Conservation (phyloP, 169 alveolate genomes). For the Plasmodium vivax region DNA sequence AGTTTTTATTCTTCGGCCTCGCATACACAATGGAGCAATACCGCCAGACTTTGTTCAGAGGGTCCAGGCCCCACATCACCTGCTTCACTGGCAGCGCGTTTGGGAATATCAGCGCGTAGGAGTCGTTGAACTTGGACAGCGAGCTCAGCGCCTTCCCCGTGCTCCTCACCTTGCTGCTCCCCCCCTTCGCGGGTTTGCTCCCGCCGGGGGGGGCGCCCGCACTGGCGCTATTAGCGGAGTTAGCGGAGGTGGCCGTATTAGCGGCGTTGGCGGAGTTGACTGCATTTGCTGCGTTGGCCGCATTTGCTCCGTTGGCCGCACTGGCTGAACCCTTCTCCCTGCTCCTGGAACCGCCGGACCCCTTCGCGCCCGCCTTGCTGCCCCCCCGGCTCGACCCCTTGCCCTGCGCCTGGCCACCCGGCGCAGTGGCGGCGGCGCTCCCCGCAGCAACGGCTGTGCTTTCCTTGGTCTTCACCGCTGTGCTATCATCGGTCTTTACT, state of each 20-base stretch:
- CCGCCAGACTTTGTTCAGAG: slow-evolving; percentile 78
- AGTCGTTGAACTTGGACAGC: slow-evolving; percentile 28
- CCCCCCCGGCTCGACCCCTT: neutral
- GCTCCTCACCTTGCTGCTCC: slow-evolving; percentile 17
- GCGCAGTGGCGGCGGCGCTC: neutral
- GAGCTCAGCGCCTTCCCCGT: slow-evolving; percentile 21
- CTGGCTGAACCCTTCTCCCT: neutral
- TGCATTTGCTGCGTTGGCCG: neutral
- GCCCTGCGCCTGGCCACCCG: neutral
- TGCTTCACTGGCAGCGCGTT: slow-evolving; percentile 83
- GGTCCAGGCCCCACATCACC: slow-evolving; percentile 84
- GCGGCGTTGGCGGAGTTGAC: neutral
- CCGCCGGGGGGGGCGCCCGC: neutral
- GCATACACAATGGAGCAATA: slow-evolving; percentile 83
- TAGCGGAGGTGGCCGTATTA: neutral
- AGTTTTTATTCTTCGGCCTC: slow-evolving; percentile 65
- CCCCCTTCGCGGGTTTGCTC: neutral
- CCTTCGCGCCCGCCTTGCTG: neutral
- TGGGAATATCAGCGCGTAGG: slow-evolving; percentile 77
- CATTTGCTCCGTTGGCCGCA: neutral
- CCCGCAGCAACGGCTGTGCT: neutral
- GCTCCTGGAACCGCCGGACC: neutral
- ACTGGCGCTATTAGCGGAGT: neutral
- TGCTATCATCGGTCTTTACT: neutral
- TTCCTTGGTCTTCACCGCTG: neutral